A percentile compares a stretch with the other conserved stretches of the same genome.
phyloP scores from a whole-genome alignment of 371 early-diverging fungal species.

The Mortierella sp. region DNA sequence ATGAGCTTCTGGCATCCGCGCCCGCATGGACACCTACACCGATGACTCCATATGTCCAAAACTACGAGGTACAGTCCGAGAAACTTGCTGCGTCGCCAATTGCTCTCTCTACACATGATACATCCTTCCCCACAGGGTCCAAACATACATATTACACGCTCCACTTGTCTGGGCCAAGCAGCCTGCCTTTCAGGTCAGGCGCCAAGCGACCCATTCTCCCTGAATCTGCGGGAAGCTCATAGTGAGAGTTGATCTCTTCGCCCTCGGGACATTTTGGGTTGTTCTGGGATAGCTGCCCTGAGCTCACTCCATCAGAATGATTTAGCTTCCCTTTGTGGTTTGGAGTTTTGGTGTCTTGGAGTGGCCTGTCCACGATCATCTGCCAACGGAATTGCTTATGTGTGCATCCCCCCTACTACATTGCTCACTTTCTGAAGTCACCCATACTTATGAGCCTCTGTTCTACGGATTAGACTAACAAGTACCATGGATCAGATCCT shows the following conservation, averaged over 20 bases:
- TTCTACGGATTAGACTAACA: conserved; percentile 7
- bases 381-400: not conserved
- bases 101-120: not conserved
- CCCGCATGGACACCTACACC: conserved; percentile 34
- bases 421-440: not conserved
- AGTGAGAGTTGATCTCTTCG: not conserved
- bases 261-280: not conserved
- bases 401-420: not conserved
- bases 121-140: not conserved
- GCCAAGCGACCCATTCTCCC: no score
- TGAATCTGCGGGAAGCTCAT: not conserved
- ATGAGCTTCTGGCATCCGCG: conserved; percentile 16
- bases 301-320: not conserved
- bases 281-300: not conserved
- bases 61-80: conserved; percentile 22
- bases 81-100: not conserved
- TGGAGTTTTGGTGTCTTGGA: conserved; percentile 39
- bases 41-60: conserved; percentile 28
- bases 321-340: conserved; percentile 16
- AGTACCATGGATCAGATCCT: conserved; percentile 20
- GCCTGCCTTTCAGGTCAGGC: no score
- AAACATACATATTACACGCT: no score
- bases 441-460: not conserved
- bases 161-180: no score
- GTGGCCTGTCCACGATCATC: conserved; percentile 9